Evolutionary conservation across 2,329 filamentous ascomycete genomes (phyloP).

Genomic region (Tolypocladium inflatum): DNA sequence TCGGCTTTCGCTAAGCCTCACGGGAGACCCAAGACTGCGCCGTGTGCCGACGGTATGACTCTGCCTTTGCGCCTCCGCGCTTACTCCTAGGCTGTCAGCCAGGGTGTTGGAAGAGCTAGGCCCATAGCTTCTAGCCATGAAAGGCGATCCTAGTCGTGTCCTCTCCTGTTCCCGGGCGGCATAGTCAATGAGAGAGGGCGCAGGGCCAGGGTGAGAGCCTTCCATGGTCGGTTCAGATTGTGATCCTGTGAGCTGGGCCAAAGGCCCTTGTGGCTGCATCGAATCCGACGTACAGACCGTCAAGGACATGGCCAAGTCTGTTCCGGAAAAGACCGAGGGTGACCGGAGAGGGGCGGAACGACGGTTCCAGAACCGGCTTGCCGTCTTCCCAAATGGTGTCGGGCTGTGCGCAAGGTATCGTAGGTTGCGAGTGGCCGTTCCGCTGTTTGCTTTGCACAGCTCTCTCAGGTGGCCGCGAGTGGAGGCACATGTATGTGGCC

Average conservation of each 20-base stretch:
- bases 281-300: conserved; percentile 52
- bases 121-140: conserved; percentile 49
- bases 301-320: conserved; percentile 55
- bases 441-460: conserved; percentile 48
- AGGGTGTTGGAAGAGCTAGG: conserved; percentile 47
- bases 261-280: conserved; percentile 53
- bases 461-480: conserved; percentile 54
- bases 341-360: conserved; percentile 36
- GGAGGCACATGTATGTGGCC: conserved; percentile 55
- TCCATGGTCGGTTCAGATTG: conserved; percentile 11
- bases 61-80: conserved; percentile 27
- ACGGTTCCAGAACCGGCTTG: conserved; percentile 39
- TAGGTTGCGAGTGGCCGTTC: conserved; percentile 30
- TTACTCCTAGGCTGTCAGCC: conserved; percentile 23
- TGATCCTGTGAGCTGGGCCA: conserved; percentile 49
- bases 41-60: conserved; percentile 40
- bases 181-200: conserved; percentile 2
- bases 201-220: neutral
- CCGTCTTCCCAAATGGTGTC: conserved; percentile 44
- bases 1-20: conserved; percentile 38
- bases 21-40: conserved; percentile 43
- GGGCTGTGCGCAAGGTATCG: conserved; percentile 43
- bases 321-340: conserved; percentile 43
- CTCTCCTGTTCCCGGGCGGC: conserved; percentile 2
- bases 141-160: conserved; percentile 42